phyloP scores from a whole-genome alignment of 2,329 filamentous ascomycete species.

The Tolypocladium nubicola region DNA sequence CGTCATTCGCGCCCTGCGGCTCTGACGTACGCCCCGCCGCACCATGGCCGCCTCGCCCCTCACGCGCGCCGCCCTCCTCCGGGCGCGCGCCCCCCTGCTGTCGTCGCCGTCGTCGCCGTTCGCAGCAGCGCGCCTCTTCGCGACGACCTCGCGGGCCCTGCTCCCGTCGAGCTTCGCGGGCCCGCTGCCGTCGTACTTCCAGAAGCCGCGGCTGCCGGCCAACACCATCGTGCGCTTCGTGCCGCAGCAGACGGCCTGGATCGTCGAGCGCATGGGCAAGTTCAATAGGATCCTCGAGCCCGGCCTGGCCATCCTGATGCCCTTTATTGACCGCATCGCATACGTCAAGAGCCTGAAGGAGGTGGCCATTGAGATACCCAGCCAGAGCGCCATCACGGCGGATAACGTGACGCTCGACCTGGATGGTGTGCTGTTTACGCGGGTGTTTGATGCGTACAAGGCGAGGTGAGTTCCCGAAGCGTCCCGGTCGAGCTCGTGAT shows the following conservation, averaged over 20 bases:
- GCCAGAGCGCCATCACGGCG: slow-evolving; percentile 93
- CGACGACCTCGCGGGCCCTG: slow-evolving; percentile 19
- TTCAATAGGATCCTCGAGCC: slow-evolving; percentile 91
- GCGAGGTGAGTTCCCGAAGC: slow-evolving; percentile 53
- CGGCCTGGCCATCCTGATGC: slow-evolving; percentile 78
- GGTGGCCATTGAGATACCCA: slow-evolving; percentile 90
- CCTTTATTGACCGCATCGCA: slow-evolving; percentile 88
- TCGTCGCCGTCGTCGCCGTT: slow-evolving; percentile 7
- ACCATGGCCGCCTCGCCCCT: slow-evolving; percentile 17
- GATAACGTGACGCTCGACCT: slow-evolving; percentile 97
- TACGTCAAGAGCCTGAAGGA: slow-evolving; percentile 99
- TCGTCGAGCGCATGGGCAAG: slow-evolving; percentile 98
- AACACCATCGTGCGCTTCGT: slow-evolving; percentile 96
- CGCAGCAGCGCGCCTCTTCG: slow-evolving; percentile 16
- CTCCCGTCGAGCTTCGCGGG: slow-evolving; percentile 19
- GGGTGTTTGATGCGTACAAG: slow-evolving; percentile 97
- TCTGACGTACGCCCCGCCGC: slow-evolving; percentile 4
- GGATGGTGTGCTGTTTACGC: slow-evolving; percentile 89
- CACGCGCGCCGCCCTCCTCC: slow-evolving; percentile 7
- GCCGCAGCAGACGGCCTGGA: slow-evolving; percentile 99
- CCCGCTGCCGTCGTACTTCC: slow-evolving; percentile 64
- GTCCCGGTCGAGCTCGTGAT: neutral
- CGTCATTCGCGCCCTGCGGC: slow-evolving; percentile 2
- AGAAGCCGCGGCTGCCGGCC: slow-evolving; percentile 63
- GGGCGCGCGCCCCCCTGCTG: slow-evolving; percentile 4